Evolutionary conservation across 2,329 filamentous ascomycete species (phyloP), one percentile per base, ranked within the genome.

Genomic region (Cryphonectria radicalis): DNA sequence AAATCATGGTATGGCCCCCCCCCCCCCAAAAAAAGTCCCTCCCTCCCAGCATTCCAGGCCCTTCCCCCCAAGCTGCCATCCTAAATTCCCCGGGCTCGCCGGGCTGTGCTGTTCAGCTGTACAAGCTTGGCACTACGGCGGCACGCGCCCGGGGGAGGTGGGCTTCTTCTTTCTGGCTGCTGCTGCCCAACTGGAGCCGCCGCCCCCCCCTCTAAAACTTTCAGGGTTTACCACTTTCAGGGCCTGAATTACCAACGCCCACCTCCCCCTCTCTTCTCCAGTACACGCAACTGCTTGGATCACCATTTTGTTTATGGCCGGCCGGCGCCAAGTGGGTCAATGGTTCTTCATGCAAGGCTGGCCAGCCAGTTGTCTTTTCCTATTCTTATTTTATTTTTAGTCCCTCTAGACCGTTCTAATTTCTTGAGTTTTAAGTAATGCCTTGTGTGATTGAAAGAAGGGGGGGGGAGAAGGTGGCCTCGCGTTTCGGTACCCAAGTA

Each of bases 271-370:
- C n/a, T n/a, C 43, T 19, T 6, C 14, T 46, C 17, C 43, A 19
- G 17, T 6, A 46, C 43, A 19, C 43, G 17, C 43, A 17, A 19
- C 17, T 19, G 43, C 43, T 46, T 46, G 14, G 5, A 25, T 55
- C 50, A 10, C n/a, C 4, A 28, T 5, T 50, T 22, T 55, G 4
- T 11, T 55, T 14, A 13, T n/a, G 28, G 28, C 28, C 28, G 28
- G 28, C 53, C n/a, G 53, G 53, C 53, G 53, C 53, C 53, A 55
- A 55, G 53, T 55, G 53, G 53, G 53, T 55, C 53, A 28, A 14
- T 5, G 2, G n/a, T 55, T 25, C n/a, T 28, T 55, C 53, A 55
- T 55, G 53, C 53, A 55, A 55, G 53, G 53, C 53, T 55, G 53
- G 25, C 22, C 22, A 55, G 46, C 46, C 50, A 55, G n/a, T 25